Evolutionary conservation across 2,329 filamentous ascomycete species (phyloP).

Genomic region (Basipetospora chlamydospora): DNA sequence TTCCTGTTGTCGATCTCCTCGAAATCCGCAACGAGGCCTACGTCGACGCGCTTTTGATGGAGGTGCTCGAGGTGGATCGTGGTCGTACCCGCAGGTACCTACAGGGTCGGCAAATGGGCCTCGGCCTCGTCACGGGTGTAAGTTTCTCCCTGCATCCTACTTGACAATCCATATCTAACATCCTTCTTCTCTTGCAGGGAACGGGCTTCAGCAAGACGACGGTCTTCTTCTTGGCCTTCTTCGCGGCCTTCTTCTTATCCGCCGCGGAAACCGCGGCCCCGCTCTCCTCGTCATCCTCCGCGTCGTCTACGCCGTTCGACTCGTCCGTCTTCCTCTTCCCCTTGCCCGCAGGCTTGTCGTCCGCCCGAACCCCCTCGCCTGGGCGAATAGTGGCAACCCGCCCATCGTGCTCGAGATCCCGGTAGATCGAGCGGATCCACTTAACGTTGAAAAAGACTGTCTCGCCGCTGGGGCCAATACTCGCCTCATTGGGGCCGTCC

Average conservation of each 20-base stretch:
- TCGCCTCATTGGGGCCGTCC: not conserved
- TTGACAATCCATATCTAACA: not conserved
- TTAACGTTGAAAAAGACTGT: not conserved
- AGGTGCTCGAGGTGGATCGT: not conserved
- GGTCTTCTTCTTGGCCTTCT: no score
- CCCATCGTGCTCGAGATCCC: not conserved
- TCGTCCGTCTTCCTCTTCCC: not conserved
- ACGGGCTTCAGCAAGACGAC: slow-evolving; percentile 5
- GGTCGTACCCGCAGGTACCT: not conserved
- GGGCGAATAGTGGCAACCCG: not conserved
- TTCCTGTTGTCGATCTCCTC: not conserved
- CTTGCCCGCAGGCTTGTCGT: not conserved
- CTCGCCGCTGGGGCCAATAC: not conserved
- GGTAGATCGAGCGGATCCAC: not conserved
- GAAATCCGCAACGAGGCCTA: not conserved
- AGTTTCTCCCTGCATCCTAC: not conserved
- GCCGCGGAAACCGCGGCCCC: no score
- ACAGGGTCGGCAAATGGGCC: not conserved
- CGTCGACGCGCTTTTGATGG: not conserved
- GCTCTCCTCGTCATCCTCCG: not conserved
- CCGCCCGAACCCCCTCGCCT: not conserved
- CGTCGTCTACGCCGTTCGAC: not conserved
- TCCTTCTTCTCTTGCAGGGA: not conserved
- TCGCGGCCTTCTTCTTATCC: no score
- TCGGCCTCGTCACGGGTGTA: slow-evolving; percentile 5